Base-by-base conservation (phyloP, 345 rosid genomes). In the Moricandia arvensis region DNA sequence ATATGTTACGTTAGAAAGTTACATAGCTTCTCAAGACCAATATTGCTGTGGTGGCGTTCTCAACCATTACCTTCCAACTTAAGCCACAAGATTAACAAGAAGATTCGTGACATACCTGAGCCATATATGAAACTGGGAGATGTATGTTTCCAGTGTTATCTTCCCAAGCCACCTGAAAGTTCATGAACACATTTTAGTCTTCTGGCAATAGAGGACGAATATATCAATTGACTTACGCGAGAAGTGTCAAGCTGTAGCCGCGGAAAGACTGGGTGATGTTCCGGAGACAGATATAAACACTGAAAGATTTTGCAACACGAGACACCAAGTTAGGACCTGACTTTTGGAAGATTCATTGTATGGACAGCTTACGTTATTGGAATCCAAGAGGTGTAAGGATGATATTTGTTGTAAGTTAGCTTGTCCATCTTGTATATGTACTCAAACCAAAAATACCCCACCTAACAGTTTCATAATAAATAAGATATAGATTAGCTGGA, bases 331-430 rank as follows among this genome's bases (percentile, higher is more conserved):
- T 45, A 65, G 47, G 21, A 49, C 57, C 57, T 54, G 38, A 49
- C 31, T 67, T 31, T 53, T 61, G 24, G 43, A 58, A 17, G 5
- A 75, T 7, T 38, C 7, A 38, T 8, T 60, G 54, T 15, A 49
- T 59, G 18, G 13, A 61, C 15, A 80, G 58, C 21, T 59, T 88
- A 95, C 99, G 99, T 92, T 67, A 95, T 89, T 29, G 99, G 99
- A 81, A 95, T 95, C 99, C 99, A 95, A 4, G 99, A 95, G 63
- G 97, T 95, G 75, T 92, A 95, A 62, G 99, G 99, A 83, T 95
- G 99, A 80, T 83, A 95, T 79, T 92, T 95, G 83, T 95, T 95
- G 89, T 95, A 95, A 30, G 94, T 82, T 67, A 85, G 47, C 85
- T 92, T 95, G 86, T 95, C 99, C 88, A 95, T 69, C 90, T 84